Evolutionary conservation across 2,329 filamentous ascomycete species (phyloP).

Genomic region (Didymella arachidicola): DNA sequence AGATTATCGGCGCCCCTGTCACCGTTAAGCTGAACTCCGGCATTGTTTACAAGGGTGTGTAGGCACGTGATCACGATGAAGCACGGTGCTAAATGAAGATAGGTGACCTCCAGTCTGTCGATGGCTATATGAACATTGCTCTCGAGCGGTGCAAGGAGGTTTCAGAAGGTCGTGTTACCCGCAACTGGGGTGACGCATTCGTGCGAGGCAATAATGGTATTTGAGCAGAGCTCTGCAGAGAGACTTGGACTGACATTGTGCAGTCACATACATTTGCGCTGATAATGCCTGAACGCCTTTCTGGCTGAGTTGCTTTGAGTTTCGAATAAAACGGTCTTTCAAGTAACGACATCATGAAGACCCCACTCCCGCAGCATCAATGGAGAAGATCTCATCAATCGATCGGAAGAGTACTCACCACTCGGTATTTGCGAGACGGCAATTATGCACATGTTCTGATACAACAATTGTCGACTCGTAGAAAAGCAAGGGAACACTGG

Average conservation of each 20-base stretch:
- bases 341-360: constrained; percentile 12
- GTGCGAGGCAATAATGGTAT: constrained; percentile 94
- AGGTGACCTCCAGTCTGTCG: constrained; percentile 96
- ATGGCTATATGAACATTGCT: constrained; percentile 99
- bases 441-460: background rate
- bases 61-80: constrained; percentile 2
- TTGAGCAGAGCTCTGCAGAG: background rate
- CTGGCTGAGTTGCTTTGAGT: background rate
- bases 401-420: constrained; percentile 1
- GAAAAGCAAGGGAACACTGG: background rate
- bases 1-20: constrained; percentile 93
- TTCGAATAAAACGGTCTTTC: background rate
- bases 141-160: constrained; percentile 94
- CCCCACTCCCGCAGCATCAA: constrained; percentile 9
- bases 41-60: constrained; percentile 90
- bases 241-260: constrained; percentile 19
- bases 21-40: constrained; percentile 99
- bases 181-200: constrained; percentile 92
- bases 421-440: background rate
- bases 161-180: constrained; percentile 81
- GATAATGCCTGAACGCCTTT: constrained; percentile 33
- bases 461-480: background rate
- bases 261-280: constrained; percentile 45
- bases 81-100: constrained; percentile 15
- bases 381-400: constrained; percentile 4